Evolutionary conservation across 345 rosid genomes (phyloP), one percentile per base, ranked within the genome.

Genomic region (Eucalyptus camaldulensis): DNA sequence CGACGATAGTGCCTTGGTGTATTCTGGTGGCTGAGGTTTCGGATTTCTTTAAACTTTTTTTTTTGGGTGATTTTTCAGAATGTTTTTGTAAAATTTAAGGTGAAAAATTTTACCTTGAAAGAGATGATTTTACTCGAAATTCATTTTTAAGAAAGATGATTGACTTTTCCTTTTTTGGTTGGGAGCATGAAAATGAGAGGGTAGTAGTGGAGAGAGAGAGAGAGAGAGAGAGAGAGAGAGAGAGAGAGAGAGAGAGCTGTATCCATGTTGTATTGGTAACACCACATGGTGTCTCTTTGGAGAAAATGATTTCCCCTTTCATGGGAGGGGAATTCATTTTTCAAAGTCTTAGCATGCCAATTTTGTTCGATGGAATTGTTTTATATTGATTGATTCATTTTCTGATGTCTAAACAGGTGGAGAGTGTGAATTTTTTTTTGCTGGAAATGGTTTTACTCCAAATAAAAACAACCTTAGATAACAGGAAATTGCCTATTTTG

Each of bases 1-100:
- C 62, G 3, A 13, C 0, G 62, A 56, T 24, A 24, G 62, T 24
- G 1, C 0, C 62, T 56, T 0, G 0, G 13, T 56, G 62, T 56
- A 56, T 24, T 24, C 0, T 56, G 0, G 62, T 56, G 62, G 62
- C 62, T 56, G 62, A 56, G 62, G 62, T 56, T 2, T 56, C 0
- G 62, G 62, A 56, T 4, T 0, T 24, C 24, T 24, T 56, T 0
- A 0, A 56, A 56, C 13, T 11, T 47, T 17, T 2, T 56, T 22
- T 0, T 24, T 24, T 56, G 29, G 62, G 62, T 24, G 62, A 56
- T 56, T 56, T 56, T 56, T 1, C 29, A 56, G 0, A 22, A 3
- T 56, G 13, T 1, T 11, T 60, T 60, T 60, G 15, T 60, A 27
- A 27, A 60, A 60, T 1, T 60, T 60, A 27, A 16, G 1, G 15